Evolutionary conservation across 2,329 filamentous ascomycete genomes (phyloP).

Genomic region (Cladophialophora carrionii): DNA sequence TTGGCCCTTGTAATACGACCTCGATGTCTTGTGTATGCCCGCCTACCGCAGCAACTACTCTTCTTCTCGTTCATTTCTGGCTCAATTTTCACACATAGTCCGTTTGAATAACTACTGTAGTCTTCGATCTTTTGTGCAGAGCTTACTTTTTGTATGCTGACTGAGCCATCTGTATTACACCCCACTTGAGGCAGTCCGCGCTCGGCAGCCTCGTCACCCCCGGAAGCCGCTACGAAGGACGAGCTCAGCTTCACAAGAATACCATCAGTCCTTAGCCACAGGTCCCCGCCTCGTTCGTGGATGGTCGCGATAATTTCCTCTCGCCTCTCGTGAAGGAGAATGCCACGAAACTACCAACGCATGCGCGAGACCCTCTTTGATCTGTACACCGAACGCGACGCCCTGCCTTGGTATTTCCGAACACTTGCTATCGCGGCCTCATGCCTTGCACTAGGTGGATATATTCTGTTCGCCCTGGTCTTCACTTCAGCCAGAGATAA

Average conservation of each 20-base stretch:
- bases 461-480: conserved; percentile 36
- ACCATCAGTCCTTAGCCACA: background rate
- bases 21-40: conserved; percentile 5
- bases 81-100: background rate
- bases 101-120: background rate
- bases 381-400: conserved; percentile 36
- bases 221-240: background rate
- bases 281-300: background rate
- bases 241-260: conserved; percentile 2
- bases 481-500: conserved; percentile 32
- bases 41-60: background rate
- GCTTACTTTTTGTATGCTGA: background rate
- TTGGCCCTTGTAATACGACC: conserved; percentile 15
- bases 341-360: conserved; percentile 27
- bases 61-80: background rate
- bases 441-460: conserved; percentile 37
- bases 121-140: background rate
- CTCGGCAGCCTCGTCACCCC: background rate
- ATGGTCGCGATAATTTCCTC: conserved; percentile 20
- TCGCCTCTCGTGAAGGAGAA: conserved; percentile 25
- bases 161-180: background rate
- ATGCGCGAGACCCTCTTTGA: conserved; percentile 36
- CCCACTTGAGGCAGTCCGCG: conserved; percentile 1
- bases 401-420: conserved; percentile 35
- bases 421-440: conserved; percentile 31